Conservation (phyloP, 2,329 filamentous ascomycete species). For the Cytospora mali region DNA sequence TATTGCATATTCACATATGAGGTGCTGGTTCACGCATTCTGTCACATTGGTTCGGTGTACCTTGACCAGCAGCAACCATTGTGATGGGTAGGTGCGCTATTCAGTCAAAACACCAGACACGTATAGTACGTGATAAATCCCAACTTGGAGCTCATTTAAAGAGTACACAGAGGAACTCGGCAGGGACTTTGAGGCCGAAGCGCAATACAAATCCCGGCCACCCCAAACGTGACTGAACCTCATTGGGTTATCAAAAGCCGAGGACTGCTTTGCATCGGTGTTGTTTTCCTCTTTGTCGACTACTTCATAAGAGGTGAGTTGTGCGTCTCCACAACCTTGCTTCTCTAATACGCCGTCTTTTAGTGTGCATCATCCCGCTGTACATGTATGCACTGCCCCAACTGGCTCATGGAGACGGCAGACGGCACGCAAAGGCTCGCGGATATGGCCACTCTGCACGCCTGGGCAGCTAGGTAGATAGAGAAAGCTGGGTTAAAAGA, state of each 20-base stretch:
- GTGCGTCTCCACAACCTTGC: background rate
- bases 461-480: too few species aligned
- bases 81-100: too few species aligned
- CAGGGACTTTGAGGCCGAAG: background rate
- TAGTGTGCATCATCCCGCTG: background rate
- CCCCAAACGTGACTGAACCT: background rate
- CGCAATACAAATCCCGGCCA: background rate
- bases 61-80: too few species aligned
- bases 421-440: background rate
- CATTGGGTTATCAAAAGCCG: background rate
- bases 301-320: background rate
- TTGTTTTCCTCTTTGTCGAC: background rate
- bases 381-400: background rate
- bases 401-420: background rate
- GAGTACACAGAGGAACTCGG: background rate
- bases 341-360: background rate
- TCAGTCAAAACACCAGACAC: background rate
- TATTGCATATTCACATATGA: too few species aligned
- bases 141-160: background rate
- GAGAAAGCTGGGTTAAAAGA: background rate
- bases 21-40: too few species aligned
- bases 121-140: too few species aligned
- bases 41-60: too few species aligned
- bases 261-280: background rate
- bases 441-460: background rate